These are phyloP conservation scores for Emergomyces africanus DNA, from an alignment of 2,329 filamentous ascomycete species.

Conservation along the genomic window DNA sequence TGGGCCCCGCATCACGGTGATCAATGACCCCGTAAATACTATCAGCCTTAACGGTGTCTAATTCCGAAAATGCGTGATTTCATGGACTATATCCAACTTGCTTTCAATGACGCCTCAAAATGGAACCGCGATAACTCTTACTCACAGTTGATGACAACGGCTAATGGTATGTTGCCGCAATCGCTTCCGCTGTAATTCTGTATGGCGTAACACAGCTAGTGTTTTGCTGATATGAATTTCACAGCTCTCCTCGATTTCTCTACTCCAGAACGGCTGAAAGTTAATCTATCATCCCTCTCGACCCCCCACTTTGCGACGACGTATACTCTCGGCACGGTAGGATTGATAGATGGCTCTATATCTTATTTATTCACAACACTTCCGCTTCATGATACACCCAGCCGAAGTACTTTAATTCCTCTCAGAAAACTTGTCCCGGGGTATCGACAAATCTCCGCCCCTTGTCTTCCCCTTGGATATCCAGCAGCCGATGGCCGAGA, in stretches of 20 bases:
- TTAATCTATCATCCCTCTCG: conserved; percentile 82
- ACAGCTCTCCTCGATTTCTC: conserved; percentile 76
- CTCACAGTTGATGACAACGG: conserved; percentile 69
- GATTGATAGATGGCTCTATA: conserved; percentile 89
- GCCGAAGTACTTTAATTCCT: conserved; percentile 60
- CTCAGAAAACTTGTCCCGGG: conserved; percentile 67
- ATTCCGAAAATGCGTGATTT: conserved; percentile 67
- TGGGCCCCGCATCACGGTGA: background rate
- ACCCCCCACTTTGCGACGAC: conserved; percentile 89
- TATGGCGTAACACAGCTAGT: background rate
- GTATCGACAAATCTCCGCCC: conserved; percentile 58
- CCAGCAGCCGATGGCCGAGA: conserved; percentile 10
- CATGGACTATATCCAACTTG: conserved; percentile 91
- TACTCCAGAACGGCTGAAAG: conserved; percentile 68
- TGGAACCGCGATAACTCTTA: conserved; percentile 94
- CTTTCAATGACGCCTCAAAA: conserved; percentile 72
- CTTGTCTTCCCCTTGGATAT: conserved; percentile 21
- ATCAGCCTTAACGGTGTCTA: background rate
- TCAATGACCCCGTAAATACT: background rate
- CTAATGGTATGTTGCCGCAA: conserved; percentile 48
- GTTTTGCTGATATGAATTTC: conserved; percentile 12
- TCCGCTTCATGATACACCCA: conserved; percentile 52
- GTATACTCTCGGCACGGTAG: conserved; percentile 79
- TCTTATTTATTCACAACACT: conserved; percentile 92
- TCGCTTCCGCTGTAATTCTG: background rate